Evolutionary conservation across 805 yeast genomes (phyloP).

Genomic region (Priceomyces castillae): DNA sequence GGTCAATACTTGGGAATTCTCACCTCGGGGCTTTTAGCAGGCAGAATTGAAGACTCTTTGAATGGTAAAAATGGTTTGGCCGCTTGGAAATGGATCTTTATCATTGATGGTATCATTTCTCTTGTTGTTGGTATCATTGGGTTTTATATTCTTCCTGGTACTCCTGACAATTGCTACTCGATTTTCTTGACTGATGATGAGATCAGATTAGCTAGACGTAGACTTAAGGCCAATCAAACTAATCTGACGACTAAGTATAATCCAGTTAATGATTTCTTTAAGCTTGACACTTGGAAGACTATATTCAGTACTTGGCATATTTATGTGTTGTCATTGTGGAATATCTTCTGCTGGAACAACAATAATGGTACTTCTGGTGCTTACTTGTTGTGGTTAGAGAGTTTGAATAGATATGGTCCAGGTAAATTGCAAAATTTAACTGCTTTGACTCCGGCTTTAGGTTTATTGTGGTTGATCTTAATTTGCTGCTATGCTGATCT

Average conservation of each 20-base stretch:
- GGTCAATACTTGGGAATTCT: slow-evolving; percentile 59
- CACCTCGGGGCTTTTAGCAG: slow-evolving; percentile 57
- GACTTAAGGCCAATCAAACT: slow-evolving; percentile 13
- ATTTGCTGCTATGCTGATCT: slow-evolving; percentile 29
- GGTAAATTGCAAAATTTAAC: slow-evolving; percentile 36
- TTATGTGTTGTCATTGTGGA: slow-evolving; percentile 50
- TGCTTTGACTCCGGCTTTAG: slow-evolving; percentile 42
- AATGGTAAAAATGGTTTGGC: slow-evolving; percentile 49
- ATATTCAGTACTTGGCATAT: slow-evolving; percentile 54
- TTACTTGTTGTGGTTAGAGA: slow-evolving; percentile 47
- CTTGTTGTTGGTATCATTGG: slow-evolving; percentile 54
- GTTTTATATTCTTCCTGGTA: slow-evolving; percentile 56
- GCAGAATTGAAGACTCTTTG: slow-evolving; percentile 45
- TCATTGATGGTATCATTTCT: slow-evolving; percentile 57
- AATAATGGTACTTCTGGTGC: slow-evolving; percentile 43
- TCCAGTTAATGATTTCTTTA: slow-evolving; percentile 31
- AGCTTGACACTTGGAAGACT: slow-evolving; percentile 22
- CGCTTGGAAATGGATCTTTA: slow-evolving; percentile 70
- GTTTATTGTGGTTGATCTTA: slow-evolving; percentile 28
- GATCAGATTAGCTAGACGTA: slow-evolving; percentile 20
- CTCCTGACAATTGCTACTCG: slow-evolving; percentile 43
- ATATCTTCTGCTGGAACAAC: slow-evolving; percentile 57
- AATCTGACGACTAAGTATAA: slow-evolving; percentile 14
- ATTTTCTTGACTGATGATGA: slow-evolving; percentile 26
- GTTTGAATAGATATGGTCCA: slow-evolving; percentile 20